Percentiles rank a stretch among this genome's conserved stretches.
phyloP scores from a whole-genome alignment of 2,329 filamentous ascomycete genomes.

The Didymella glomerata region DNA sequence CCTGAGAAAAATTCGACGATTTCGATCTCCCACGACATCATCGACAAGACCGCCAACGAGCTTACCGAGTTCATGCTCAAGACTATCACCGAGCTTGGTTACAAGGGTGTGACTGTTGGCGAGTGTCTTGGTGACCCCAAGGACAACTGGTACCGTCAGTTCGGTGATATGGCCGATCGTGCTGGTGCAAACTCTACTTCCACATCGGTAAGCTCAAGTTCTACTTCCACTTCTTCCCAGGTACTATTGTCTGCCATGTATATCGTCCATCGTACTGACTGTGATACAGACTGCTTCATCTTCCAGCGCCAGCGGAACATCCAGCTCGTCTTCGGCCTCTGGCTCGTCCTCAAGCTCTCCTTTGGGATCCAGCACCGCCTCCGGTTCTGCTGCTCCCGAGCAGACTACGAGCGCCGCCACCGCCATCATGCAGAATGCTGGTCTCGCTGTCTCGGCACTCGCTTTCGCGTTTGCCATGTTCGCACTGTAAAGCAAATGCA shows the following conservation, averaged over 20 bases:
- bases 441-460: background rate
- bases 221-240: background rate
- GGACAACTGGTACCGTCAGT: conserved; percentile 57
- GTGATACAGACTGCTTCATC: background rate
- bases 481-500: background rate
- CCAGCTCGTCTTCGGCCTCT: conserved; percentile 1
- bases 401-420: conserved; percentile 2
- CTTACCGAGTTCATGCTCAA: conserved; percentile 54
- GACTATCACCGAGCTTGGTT: conserved; percentile 45
- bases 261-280: background rate
- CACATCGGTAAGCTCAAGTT: conserved; percentile 3
- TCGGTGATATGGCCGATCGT: conserved; percentile 17
- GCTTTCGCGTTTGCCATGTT: background rate
- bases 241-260: background rate
- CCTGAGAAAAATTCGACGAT: conserved; percentile 50
- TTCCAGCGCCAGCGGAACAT: background rate
- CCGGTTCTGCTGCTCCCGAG: background rate
- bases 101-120: conserved; percentile 54
- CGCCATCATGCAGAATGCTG: background rate
- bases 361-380: background rate
- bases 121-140: conserved; percentile 55
- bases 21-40: conserved; percentile 60
- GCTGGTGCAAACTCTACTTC: conserved; percentile 1
- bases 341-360: background rate
- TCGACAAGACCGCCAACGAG: conserved; percentile 52